Evolutionary conservation across 805 yeast genomes (phyloP), one percentile per base, ranked within the genome.

Genomic region (Myxozyma nipponensis): DNA sequence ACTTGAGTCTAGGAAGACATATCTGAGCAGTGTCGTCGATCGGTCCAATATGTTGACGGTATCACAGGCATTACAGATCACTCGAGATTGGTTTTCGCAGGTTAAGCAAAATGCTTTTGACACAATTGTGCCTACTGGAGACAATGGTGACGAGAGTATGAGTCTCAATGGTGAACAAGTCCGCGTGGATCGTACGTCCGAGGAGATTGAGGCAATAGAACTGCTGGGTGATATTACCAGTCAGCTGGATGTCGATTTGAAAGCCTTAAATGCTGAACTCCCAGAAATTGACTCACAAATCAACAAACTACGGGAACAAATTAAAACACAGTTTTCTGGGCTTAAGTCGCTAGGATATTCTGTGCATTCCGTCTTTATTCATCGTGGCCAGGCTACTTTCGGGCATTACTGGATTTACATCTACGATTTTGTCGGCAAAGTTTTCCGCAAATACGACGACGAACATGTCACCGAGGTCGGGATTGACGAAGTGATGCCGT

Each of bases 371-470:
- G 82, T 91, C 4, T 93, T 93, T 64, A 88, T 93, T 42, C 98
- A 93, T 66, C 74, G 96, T 44, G 98, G 98, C 4, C 95, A 89
- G 62, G 98, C 96, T 0, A 82, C 88, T 45, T 91, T 86, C 63
- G 98, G 98, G 1, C 98, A 93, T 68, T 93, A 93, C 67, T 93
- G 98, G 97, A 79, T 91, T 17, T 93, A 91, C 65, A 90, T 93
- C 55, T 80, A 78, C 52, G 98, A 93, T 67, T 78, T 81, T 2
- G 76, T 76, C 55, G 73, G 75, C 18, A 76, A 78, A 25, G 70
- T 85, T 19, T 93, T 81, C 78, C 74, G 96, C 54, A 90, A 88
- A 71, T 93, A 93, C 67, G 93, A 93, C 63, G 98, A 93, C 70
- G 98, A 93, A 62, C 75, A 77, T n/a, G 95, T 93, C n/a, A 80